Percentiles rank a stretch among this genome's conserved stretches.
These are phyloP conservation scores for Talaromyces thailandensis DNA, from an alignment of 495 filamentous ascomycete species.

Conservation along the genomic window DNA sequence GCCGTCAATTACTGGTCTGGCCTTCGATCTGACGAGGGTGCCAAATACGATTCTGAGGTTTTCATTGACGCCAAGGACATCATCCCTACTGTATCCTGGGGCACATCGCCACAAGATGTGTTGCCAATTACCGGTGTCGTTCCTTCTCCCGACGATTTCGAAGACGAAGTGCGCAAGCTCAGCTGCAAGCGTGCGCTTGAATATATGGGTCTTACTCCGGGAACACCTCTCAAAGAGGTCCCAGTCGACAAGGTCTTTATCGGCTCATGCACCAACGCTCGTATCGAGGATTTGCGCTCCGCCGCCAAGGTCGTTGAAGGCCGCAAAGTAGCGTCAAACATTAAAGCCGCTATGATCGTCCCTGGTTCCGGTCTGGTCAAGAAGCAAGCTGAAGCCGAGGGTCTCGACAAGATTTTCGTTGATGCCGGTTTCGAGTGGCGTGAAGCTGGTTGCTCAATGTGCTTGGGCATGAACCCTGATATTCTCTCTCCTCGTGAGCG, in stretches of 20 bases:
- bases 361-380: constrained; percentile 94
- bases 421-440: constrained; percentile 97
- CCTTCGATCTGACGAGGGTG: constrained; percentile 74
- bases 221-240: constrained; percentile 86
- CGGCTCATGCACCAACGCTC: constrained; percentile 93
- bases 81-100: constrained; percentile 89
- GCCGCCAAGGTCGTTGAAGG: constrained; percentile 81
- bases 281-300: constrained; percentile 91
- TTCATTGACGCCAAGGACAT: constrained; percentile 89
- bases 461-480: constrained; percentile 98
- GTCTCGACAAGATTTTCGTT: constrained; percentile 82
- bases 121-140: constrained; percentile 86
- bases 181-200: constrained; percentile 75
- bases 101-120: constrained; percentile 93
- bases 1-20: constrained; percentile 84
- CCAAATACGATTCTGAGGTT: constrained; percentile 79
- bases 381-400: constrained; percentile 83
- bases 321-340: constrained; percentile 72
- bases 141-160: constrained; percentile 79
- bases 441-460: constrained; percentile 98
- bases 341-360: constrained; percentile 92
- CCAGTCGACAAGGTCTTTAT: constrained; percentile 93
- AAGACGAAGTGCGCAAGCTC: constrained; percentile 64
- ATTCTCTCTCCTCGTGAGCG: constrained; percentile 91
- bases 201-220: constrained; percentile 88